Evolutionary conservation across 257 asterid species (phyloP).

Genomic region (Rubia yunnanensis): DNA sequence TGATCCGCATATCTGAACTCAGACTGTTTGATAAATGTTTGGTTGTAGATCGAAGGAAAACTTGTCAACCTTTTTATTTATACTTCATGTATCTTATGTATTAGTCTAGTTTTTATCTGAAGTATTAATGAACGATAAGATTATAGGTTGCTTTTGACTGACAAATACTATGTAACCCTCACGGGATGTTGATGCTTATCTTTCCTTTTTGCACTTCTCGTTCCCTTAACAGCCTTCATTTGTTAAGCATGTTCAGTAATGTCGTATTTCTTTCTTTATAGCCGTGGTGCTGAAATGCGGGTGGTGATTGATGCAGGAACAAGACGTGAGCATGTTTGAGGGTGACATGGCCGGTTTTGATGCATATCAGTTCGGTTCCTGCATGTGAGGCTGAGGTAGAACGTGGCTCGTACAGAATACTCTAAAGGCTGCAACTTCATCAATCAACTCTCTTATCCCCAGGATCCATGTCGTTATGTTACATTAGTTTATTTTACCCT

Average conservation of each 20-base stretch:
- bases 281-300: neutral
- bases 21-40: too few species aligned
- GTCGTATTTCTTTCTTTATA: neutral
- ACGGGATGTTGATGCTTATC: neutral
- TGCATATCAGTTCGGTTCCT: conserved; percentile 44
- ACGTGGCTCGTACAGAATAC: conserved; percentile 6
- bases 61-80: too few species aligned
- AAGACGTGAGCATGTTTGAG: conserved; percentile 34
- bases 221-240: neutral
- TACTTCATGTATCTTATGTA: too few species aligned
- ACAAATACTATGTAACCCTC: too few species aligned
- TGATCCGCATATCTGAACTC: too few species aligned
- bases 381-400: conserved; percentile 18
- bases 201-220: neutral
- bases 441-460: conserved; percentile 7
- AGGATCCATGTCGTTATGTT: conserved; percentile 35
- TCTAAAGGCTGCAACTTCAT: conserved; percentile 10
- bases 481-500: conserved; percentile 10
- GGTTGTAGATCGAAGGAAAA: too few species aligned
- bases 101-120: too few species aligned
- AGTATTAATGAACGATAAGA: too few species aligned
- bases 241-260: neutral
- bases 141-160: too few species aligned
- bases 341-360: conserved; percentile 46
- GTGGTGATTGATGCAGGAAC: conserved; percentile 48